These are phyloP conservation scores for Fusarium xylarioides DNA, from an alignment of 2,329 filamentous ascomycete species.

Conservation along the genomic window DNA sequence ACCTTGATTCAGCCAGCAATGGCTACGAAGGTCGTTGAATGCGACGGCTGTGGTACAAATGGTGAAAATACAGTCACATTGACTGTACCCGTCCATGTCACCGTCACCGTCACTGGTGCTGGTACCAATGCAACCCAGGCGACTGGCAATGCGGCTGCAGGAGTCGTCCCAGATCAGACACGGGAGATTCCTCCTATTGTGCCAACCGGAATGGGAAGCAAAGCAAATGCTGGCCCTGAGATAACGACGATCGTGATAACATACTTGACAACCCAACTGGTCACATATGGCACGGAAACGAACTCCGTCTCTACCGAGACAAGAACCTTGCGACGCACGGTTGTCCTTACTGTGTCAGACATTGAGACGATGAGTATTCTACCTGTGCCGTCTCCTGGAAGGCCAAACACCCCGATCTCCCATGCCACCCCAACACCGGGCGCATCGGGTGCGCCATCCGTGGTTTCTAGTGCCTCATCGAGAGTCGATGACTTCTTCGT, in stretches of 20 bases:
- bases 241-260: slow-evolving; percentile 25
- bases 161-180: background rate
- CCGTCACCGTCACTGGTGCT: background rate
- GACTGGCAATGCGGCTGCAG: background rate
- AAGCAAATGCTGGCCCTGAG: background rate
- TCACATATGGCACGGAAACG: slow-evolving; percentile 15
- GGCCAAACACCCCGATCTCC: background rate
- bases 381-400: slow-evolving; percentile 1
- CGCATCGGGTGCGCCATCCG: background rate
- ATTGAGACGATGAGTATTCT: slow-evolving; percentile 11
- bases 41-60: slow-evolving; percentile 34
- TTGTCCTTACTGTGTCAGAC: slow-evolving; percentile 16
- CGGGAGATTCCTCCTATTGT: slow-evolving; percentile 4
- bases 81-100: slow-evolving; percentile 33
- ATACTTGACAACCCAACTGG: slow-evolving; percentile 21
- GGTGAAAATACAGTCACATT: slow-evolving; percentile 38
- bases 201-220: background rate
- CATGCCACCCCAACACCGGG: slow-evolving; percentile 25
- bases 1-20: slow-evolving; percentile 27
- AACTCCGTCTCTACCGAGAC: slow-evolving; percentile 14
- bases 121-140: background rate
- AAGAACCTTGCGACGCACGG: slow-evolving; percentile 18
- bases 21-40: slow-evolving; percentile 35
- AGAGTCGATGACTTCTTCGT: slow-evolving; percentile 21
- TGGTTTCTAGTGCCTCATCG: slow-evolving; percentile 8